Percentiles rank a stretch among this genome's conserved stretches.
These are phyloP conservation scores for Brassica juncea DNA, from an alignment of 345 rosid species.

Conservation along the genomic window DNA sequence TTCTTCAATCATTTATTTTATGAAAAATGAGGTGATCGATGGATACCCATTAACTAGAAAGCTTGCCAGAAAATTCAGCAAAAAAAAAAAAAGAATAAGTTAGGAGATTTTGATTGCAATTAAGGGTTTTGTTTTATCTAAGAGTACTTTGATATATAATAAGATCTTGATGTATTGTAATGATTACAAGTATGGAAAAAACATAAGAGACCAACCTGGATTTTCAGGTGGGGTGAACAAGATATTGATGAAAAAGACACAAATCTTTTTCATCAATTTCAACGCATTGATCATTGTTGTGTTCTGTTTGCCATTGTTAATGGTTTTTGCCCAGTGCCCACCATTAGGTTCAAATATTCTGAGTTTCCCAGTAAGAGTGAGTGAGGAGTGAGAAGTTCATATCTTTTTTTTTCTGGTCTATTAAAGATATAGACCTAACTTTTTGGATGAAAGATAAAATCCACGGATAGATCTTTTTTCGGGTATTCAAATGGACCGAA, in stretches of 20 bases:
- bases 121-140: slow-evolving; percentile 22
- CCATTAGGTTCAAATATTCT: slow-evolving; percentile 36
- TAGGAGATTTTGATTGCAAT: slow-evolving; percentile 23
- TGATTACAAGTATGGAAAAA: slow-evolving; percentile 29
- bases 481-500: no score
- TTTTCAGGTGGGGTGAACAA: slow-evolving; percentile 39
- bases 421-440: no score
- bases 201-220: slow-evolving; percentile 44
- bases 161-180: slow-evolving; percentile 20
- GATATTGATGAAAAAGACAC: slow-evolving; percentile 47
- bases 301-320: slow-evolving; percentile 47
- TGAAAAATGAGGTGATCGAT: slow-evolving; percentile 59
- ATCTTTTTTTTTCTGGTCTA: not conserved
- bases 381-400: slow-evolving; percentile 16
- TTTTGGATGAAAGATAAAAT: no score
- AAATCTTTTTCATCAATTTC: slow-evolving; percentile 43
- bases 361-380: slow-evolving; percentile 17
- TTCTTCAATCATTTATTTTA: slow-evolving; percentile 57
- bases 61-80: slow-evolving; percentile 27
- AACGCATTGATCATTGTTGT: slow-evolving; percentile 42
- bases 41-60: slow-evolving; percentile 59
- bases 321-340: slow-evolving; percentile 41
- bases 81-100: not conserved
- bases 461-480: no score
- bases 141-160: slow-evolving; percentile 24